Conservation (phyloP, 345 rosid species). For the Eucalyptus caleyi region DNA sequence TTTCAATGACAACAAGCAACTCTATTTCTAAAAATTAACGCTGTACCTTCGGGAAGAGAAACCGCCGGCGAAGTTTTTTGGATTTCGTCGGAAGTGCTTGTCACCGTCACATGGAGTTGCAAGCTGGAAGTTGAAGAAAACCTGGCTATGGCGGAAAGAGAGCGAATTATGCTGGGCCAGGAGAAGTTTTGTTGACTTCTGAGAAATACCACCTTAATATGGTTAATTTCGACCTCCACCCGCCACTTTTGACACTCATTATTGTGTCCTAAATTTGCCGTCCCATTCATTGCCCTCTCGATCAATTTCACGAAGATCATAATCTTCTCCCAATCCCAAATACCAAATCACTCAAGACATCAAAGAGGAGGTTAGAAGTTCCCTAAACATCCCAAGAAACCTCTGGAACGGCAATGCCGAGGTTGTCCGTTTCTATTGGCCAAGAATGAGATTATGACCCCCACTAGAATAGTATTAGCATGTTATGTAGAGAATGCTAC, state of each 20-base stretch:
- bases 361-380: too few species aligned
- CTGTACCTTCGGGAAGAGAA: neutral
- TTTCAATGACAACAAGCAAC: neutral
- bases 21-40: too few species aligned
- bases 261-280: neutral
- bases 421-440: too few species aligned
- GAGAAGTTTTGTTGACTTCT: neutral
- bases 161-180: neutral
- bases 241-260: neutral
- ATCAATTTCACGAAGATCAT: neutral
- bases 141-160: neutral
- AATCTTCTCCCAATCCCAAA: neutral
- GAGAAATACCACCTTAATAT: neutral
- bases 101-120: neutral
- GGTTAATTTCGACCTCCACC: neutral
- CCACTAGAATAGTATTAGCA: too few species aligned
- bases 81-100: neutral
- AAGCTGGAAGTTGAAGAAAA: neutral
- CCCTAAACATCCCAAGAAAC: too few species aligned
- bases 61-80: neutral
- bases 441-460: too few species aligned
- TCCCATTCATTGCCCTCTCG: neutral
- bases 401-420: too few species aligned
- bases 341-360: neutral
- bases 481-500: too few species aligned